Conservation (phyloP, 2,329 filamentous ascomycete genomes). For the Fusarium robinianum region DNA sequence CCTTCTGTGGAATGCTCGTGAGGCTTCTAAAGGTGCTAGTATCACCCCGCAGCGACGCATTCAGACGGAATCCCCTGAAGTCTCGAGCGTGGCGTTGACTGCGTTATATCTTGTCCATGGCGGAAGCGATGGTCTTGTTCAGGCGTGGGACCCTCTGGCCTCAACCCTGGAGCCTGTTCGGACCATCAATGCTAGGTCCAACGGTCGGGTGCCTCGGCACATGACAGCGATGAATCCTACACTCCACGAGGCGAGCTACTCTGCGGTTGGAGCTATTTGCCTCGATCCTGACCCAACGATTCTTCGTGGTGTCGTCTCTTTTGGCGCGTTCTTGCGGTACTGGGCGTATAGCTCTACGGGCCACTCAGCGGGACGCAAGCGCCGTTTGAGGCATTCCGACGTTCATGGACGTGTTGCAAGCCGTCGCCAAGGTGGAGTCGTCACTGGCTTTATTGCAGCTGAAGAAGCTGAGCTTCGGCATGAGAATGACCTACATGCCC, state of each 20-base stretch:
- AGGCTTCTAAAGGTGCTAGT: slow-evolving; percentile 49
- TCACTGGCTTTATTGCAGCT: slow-evolving; percentile 83
- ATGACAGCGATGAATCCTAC: slow-evolving; percentile 58
- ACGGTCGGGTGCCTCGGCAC: slow-evolving; percentile 79
- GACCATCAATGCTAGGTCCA: slow-evolving; percentile 84
- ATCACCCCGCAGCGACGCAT: slow-evolving; percentile 78
- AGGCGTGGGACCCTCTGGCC: slow-evolving; percentile 94
- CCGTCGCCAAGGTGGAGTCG: slow-evolving; percentile 65
- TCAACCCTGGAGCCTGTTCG: slow-evolving; percentile 78
- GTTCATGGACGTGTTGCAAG: slow-evolving; percentile 55
- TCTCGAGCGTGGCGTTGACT: slow-evolving; percentile 81
- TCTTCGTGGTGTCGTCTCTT: slow-evolving; percentile 82
- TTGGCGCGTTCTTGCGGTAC: slow-evolving; percentile 85
- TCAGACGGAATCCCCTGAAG: slow-evolving; percentile 85
- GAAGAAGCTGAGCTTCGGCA: slow-evolving; percentile 79
- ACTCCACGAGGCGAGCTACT: slow-evolving; percentile 72
- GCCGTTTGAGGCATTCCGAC: slow-evolving; percentile 72
- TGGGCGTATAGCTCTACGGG: slow-evolving; percentile 92
- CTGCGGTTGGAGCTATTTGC: slow-evolving; percentile 79
- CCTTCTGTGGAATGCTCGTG: slow-evolving; percentile 83
- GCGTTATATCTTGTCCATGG: slow-evolving; percentile 90
- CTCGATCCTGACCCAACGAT: slow-evolving; percentile 87
- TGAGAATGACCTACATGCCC: slow-evolving; percentile 68
- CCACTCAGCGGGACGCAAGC: slow-evolving; percentile 76
- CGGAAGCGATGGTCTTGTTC: slow-evolving; percentile 91